Evolutionary conservation across 164 flowering plant species (phyloP).

Genomic region (Echeveria elegans): DNA sequence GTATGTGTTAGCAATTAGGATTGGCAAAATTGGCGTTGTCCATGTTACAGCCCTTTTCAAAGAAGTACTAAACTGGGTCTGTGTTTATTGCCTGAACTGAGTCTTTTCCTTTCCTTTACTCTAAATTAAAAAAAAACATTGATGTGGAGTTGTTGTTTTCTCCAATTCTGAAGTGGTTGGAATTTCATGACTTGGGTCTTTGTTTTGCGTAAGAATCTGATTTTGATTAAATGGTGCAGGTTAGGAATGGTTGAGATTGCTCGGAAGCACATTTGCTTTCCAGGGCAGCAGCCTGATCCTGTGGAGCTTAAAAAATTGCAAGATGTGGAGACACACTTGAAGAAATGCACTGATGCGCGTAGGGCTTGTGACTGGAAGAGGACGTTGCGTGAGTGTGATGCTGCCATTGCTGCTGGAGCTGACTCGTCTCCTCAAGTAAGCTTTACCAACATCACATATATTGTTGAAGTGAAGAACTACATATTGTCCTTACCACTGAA

Average conservation of each 20-base stretch:
- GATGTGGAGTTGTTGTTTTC: background rate
- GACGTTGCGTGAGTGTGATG: constrained; percentile 60
- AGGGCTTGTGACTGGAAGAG: constrained; percentile 72
- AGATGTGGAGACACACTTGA: constrained; percentile 55
- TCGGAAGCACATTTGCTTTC: constrained; percentile 39
- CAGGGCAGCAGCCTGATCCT: constrained; percentile 41
- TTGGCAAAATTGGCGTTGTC: background rate
- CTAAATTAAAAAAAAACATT: too few relatives aligned
- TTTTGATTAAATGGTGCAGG: constrained; percentile 24
- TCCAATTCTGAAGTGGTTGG: background rate
- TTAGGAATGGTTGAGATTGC: constrained; percentile 73
- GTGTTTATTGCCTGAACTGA: background rate
- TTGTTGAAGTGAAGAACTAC: too few relatives aligned
- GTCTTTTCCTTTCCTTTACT: background rate
- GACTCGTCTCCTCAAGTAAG: constrained; percentile 78
- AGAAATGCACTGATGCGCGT: constrained; percentile 48
- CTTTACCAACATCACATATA: too few relatives aligned
- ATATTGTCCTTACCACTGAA: too few relatives aligned
- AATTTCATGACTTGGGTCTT: background rate
- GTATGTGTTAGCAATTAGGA: background rate
- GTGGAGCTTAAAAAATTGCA: constrained; percentile 52
- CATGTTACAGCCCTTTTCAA: background rate
- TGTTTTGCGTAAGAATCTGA: constrained; percentile 2
- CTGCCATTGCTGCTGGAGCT: constrained; percentile 70
- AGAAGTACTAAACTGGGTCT: background rate